Base-by-base conservation (phyloP, 768 basidiomycete species). In the Mycena maculata region DNA sequence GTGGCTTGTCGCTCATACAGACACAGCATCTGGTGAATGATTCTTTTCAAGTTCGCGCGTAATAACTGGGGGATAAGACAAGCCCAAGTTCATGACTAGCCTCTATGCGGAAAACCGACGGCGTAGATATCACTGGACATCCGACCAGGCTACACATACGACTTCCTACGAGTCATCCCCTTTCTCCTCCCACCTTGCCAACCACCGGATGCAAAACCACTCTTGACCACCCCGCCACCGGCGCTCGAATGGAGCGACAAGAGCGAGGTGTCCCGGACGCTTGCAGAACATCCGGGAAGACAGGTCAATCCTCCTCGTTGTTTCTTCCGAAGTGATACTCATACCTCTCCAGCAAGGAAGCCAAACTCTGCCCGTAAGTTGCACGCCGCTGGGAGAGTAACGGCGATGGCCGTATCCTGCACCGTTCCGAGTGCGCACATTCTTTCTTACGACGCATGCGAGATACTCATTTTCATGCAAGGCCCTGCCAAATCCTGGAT, bases 211-310 rank as follows among this genome's bases (percentile, higher is more conserved):
- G 16, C 10, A 38, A 9, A 38, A 38, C 36, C n/a, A 22, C n/a
- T 9, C 20, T 42, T 42, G 10, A 12, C 13, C 12, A 53, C 33
- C 57, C 57, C 1, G 15, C 15, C 9, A 59, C 11, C 11, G 58
- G 58, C 15, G 2, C 13, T 13, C 6, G 47, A 18, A 60, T 60
- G 13, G 36, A 60, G 2, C 28, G 25, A 57, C 15, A 28, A 3
- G 60, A 60, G 39, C 9, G 27, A 13, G 60, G 60, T 25, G 60
- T 41, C 1, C 27, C 60, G 4, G 60, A 60, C 60, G 39, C 27
- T 0, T 60, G 49, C 12, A 49, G 48, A 20, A 31, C 36, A 11
- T 60, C 48, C 20, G 60, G 60, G 27, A 27, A 22, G 30, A 50
- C 49, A 1, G 60, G 60, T 52, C 10, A 39, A 13, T 47, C 12